Evolutionary conservation across 208 protist genomes (phyloP).

Genomic region (Entamoeba moshkovskii): DNA sequence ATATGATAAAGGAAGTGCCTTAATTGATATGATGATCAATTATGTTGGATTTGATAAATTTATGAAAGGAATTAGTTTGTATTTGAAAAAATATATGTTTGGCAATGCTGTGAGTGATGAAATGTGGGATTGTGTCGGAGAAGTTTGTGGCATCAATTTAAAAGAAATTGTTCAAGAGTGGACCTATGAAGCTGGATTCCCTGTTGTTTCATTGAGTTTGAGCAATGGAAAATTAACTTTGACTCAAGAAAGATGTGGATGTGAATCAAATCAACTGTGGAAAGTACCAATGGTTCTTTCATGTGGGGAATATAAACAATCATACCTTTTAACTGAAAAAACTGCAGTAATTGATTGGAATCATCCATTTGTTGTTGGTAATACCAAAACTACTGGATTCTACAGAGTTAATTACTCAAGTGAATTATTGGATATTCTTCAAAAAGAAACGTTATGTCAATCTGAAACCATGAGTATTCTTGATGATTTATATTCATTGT

Average conservation of each 20-base stretch:
- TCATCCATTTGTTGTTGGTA: background rate
- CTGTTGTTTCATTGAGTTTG: background rate
- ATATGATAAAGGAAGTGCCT: slow-evolving; percentile 70
- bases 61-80: slow-evolving; percentile 58
- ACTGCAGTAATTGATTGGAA: background rate
- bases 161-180: background rate
- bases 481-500: background rate
- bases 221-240: background rate
- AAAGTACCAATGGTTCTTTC: background rate
- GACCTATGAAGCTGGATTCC: background rate
- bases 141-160: background rate
- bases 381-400: background rate
- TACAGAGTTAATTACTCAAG: background rate
- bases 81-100: slow-evolving; percentile 47
- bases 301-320: background rate
- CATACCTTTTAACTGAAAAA: background rate
- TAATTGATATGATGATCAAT: slow-evolving; percentile 71
- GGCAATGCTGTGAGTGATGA: background rate
- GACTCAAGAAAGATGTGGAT: background rate
- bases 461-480: background rate
- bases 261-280: background rate
- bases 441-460: background rate
- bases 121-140: background rate
- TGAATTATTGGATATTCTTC: background rate
- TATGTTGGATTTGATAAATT: slow-evolving; percentile 67